Evolutionary conservation across 495 filamentous ascomycete species (phyloP), one percentile per base, ranked within the genome.

Genomic region (Hyaloscypha bicolor): DNA sequence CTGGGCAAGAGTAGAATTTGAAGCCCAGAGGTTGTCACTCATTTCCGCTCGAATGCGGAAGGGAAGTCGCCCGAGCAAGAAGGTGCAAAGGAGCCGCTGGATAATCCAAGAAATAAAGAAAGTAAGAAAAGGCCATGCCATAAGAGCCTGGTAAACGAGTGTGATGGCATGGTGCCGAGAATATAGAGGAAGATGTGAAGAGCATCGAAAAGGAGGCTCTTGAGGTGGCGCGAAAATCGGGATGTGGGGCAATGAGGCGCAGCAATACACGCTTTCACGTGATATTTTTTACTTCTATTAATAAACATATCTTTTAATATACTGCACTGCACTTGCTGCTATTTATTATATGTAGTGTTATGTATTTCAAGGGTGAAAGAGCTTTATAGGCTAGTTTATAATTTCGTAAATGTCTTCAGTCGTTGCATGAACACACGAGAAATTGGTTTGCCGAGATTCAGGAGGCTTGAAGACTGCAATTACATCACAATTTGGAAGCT

Each of bases 151-250:
- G 25, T 0, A 37, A 60, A 60, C 56, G 56, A 60, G n/a, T 60
- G 56, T 33, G 56, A 37, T 37, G 31, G 30, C 56, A 60, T 60
- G 31, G 12, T 31, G 56, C 56, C 56, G 22, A 60, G 32, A 60
- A 56, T 25, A 29, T 29, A 8, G 53, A 29, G 29, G 22, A 56
- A 31, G 6, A 56, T 5, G 6, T 1, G 53, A 56, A 56, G 19
- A 29, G 22, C 9, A 9, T 56, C 9, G 9, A 25, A 56, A 31
- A 25, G 29, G 29, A 31, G 29, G 53, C 29, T 31, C 53, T 29
- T 14, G 11, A 48, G 4, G 42, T 16, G 42, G 42, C 42, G 6
- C 42, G 42, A 30, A 53, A 56, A 29, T 29, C 53, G 22, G 5
- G 22, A 56, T 14, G 22, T 29, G 53, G 53, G 53, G 53, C 29